These are phyloP conservation scores for Psilocybe cubensis DNA, from an alignment of 768 basidiomycete species.

Conservation along the genomic window DNA sequence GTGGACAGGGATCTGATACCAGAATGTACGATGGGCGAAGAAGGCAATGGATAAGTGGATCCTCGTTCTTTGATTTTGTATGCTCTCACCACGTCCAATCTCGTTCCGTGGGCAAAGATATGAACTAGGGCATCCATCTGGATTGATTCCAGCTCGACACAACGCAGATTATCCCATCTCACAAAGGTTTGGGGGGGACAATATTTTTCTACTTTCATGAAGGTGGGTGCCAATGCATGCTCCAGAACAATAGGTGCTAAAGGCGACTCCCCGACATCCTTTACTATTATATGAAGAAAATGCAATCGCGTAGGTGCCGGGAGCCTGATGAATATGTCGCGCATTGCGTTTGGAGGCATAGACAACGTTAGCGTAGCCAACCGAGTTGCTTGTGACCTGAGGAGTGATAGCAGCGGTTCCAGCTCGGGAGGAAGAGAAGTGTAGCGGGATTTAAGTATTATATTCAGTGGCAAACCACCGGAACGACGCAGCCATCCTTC, in stretches of 20 bases:
- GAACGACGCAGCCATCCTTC: background rate
- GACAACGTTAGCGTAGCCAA: background rate
- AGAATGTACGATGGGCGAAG: background rate
- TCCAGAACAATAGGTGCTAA: background rate
- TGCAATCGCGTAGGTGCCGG: background rate
- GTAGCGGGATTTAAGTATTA: background rate
- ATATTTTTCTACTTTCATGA: background rate
- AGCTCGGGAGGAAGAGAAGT: background rate
- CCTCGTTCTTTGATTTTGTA: background rate
- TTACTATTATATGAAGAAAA: background rate
- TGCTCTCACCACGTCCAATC: background rate
- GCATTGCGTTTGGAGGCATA: background rate
- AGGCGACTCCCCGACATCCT: background rate
- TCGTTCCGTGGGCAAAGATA: background rate
- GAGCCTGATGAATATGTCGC: background rate
- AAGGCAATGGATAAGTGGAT: background rate
- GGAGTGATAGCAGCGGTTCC: background rate
- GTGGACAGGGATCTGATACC: background rate
- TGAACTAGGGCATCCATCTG: background rate
- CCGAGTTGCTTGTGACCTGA: background rate
- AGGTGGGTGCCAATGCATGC: background rate
- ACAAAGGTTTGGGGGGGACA: background rate
- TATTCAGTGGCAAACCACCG: background rate
- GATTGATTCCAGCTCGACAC: background rate
- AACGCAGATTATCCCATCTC: background rate